Percentiles rank a stretch among this genome's conserved stretches.
Conservation (phyloP, 2,329 filamentous ascomycete species). For the Penicillium sp. region DNA sequence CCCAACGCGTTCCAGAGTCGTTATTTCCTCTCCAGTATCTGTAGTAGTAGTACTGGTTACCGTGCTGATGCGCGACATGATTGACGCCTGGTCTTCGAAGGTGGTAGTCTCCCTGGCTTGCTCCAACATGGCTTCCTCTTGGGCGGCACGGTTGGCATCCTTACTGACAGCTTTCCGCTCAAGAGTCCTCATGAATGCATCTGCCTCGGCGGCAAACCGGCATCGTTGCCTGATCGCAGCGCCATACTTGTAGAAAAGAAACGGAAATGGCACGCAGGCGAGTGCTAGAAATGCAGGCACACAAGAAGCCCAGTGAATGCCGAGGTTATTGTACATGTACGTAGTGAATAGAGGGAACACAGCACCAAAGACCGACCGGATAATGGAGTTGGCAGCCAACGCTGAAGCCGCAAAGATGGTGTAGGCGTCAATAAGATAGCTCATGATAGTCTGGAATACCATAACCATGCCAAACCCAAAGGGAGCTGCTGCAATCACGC, state of each 20-base stretch:
- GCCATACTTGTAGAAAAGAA: constrained; percentile 43
- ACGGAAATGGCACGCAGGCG: constrained; percentile 42
- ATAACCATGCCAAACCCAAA: constrained; percentile 71
- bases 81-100: neutral
- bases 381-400: constrained; percentile 77
- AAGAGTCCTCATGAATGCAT: constrained; percentile 34
- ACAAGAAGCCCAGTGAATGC: constrained; percentile 47
- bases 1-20: constrained; percentile 17
- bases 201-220: constrained; percentile 36
- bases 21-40: constrained; percentile 19
- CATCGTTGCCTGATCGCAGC: constrained; percentile 36
- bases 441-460: constrained; percentile 79
- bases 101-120: neutral
- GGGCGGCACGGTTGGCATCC: neutral
- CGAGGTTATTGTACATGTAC: constrained; percentile 42
- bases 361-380: constrained; percentile 73
- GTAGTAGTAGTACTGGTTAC: neutral
- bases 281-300: constrained; percentile 45
- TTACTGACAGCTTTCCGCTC: constrained; percentile 22
- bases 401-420: constrained; percentile 53
- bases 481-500: constrained; percentile 66
- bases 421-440: constrained; percentile 69
- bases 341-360: constrained; percentile 66
- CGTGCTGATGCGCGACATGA: neutral
- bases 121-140: constrained; percentile 19